Percentiles rank a stretch among this genome's conserved stretches.
phyloP scores from a whole-genome alignment of 2,329 filamentous ascomycete species.

The Verruconis gallopava region DNA sequence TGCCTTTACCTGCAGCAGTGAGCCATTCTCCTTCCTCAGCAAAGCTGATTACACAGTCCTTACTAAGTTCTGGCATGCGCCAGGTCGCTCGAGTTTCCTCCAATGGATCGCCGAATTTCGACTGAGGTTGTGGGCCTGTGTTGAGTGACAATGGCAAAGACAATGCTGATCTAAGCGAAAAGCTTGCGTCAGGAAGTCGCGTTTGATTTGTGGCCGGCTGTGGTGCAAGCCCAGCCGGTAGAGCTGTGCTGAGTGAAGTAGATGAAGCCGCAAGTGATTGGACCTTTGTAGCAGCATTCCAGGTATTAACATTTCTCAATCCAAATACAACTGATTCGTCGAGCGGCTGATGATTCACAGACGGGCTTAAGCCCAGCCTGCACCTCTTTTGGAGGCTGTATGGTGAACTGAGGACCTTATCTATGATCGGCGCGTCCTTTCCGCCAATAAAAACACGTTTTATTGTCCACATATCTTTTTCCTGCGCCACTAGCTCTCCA shows the following conservation, averaged over 20 bases:
- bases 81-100: conserved; percentile 8
- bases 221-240: no score
- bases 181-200: no score
- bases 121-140: no score
- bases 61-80: conserved; percentile 19
- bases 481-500: no score
- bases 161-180: no score
- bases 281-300: no score
- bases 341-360: conserved; percentile 5
- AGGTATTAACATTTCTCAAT: conserved; percentile 3
- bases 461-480: conserved; percentile 9
- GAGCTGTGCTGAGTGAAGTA: no score
- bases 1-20: conserved; percentile 11
- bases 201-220: no score
- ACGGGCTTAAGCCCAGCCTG: neutral
- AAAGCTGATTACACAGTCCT: conserved; percentile 23
- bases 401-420: conserved; percentile 14
- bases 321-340: conserved; percentile 3
- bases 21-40: conserved; percentile 17
- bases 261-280: no score
- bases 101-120: no score
- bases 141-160: no score
- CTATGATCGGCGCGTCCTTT: conserved; percentile 13
- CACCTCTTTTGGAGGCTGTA: conserved; percentile 9
- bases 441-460: conserved; percentile 15